Evolutionary conservation across 805 yeast genomes (phyloP).

Genomic region (Metschnikowia chrysomelidarum): DNA sequence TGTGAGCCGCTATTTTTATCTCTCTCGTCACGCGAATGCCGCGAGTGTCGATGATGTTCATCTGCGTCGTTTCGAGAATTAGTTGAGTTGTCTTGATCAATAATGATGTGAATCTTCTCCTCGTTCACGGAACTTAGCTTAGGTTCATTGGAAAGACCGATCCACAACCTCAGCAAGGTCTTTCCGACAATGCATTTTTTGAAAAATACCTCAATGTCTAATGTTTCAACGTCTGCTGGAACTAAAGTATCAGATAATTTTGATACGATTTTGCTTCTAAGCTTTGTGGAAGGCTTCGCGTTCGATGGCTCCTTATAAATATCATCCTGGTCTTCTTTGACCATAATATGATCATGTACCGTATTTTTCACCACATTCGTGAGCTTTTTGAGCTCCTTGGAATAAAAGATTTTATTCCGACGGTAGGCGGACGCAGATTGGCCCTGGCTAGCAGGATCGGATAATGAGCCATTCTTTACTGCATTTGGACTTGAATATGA

Average conservation of each 20-base stretch:
- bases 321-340: constrained; percentile 19
- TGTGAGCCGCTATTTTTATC: background rate
- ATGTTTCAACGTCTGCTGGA: constrained; percentile 41
- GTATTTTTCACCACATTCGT: constrained; percentile 70
- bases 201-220: constrained; percentile 36
- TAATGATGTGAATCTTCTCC: too few species aligned
- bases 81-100: too few species aligned
- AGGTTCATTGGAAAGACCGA: constrained; percentile 18
- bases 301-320: constrained; percentile 11
- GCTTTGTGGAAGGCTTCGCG: constrained; percentile 24
- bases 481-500: constrained; percentile 3
- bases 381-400: constrained; percentile 47
- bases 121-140: too few species aligned
- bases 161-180: constrained; percentile 33
- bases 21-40: constrained; percentile 6
- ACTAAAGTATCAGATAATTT: constrained; percentile 34
- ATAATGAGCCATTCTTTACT: background rate
- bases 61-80: constrained; percentile 1
- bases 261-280: constrained; percentile 31
- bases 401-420: constrained; percentile 32
- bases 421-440: constrained; percentile 20
- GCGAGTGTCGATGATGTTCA: constrained; percentile 13
- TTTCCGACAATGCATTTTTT: constrained; percentile 33
- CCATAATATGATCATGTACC: constrained; percentile 55
- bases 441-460: constrained; percentile 5